Evolutionary conservation across 2,329 filamentous ascomycete species (phyloP).

Genomic region (Cladosporium halotolerans): DNA sequence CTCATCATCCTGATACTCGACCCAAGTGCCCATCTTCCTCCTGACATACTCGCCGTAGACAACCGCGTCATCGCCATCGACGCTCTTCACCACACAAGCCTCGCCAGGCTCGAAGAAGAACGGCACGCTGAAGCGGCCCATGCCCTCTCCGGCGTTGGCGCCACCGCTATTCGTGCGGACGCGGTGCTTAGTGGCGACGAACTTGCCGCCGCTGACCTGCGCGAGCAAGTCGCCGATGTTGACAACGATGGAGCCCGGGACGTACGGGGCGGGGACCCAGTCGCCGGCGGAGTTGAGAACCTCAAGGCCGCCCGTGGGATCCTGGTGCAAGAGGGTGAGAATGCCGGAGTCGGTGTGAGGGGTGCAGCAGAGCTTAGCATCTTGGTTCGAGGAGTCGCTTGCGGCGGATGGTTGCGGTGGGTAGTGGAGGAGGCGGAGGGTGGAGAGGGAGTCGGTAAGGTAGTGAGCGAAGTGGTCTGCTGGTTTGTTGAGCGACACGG

Average conservation of each 20-base stretch:
- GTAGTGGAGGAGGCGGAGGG: constrained; percentile 42
- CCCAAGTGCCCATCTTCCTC: constrained; percentile 40
- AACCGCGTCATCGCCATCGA: constrained; percentile 31
- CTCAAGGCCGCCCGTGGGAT: constrained; percentile 42
- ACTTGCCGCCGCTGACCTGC: constrained; percentile 36
- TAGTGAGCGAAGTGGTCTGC: constrained; percentile 37
- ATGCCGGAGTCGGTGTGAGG: constrained; percentile 42
- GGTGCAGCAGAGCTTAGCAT: constrained; percentile 30
- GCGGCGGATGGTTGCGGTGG: constrained; percentile 26
- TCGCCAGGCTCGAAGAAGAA: constrained; percentile 46
- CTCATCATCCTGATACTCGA: constrained; percentile 36
- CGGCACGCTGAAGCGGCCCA: constrained; percentile 38
- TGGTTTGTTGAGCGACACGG: constrained; percentile 34
- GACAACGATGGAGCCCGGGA: constrained; percentile 38
- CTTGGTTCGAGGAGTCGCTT: not conserved
- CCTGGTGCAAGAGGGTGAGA: constrained; percentile 44
- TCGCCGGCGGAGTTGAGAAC: constrained; percentile 37
- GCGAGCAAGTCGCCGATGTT: constrained; percentile 43
- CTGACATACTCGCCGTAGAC: constrained; percentile 39
- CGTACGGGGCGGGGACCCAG: constrained; percentile 39
- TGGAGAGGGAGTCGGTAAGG: constrained; percentile 38
- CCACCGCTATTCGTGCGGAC: constrained; percentile 26
- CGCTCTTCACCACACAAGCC: constrained; percentile 34
- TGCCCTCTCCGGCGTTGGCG: constrained; percentile 24
- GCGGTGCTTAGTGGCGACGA: constrained; percentile 42